These are phyloP conservation scores for Turnera subulata DNA, from an alignment of 345 rosid genomes.

Conservation along the genomic window DNA sequence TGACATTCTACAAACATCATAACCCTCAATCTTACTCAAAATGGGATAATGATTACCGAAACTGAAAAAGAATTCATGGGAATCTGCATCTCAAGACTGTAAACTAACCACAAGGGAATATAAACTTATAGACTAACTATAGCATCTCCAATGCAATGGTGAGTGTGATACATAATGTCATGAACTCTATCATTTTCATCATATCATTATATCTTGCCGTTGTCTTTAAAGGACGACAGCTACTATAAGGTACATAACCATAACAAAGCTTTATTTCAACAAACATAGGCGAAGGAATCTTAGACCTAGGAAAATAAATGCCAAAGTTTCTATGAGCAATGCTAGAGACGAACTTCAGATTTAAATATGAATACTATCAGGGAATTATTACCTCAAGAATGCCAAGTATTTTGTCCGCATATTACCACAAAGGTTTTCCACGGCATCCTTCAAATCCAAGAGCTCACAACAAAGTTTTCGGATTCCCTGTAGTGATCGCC, in stretches of 20 bases:
- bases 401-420: conserved; percentile 72
- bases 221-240: no score
- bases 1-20: conserved; percentile 54
- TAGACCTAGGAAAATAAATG: neutral
- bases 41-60: neutral
- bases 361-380: neutral
- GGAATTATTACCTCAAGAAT: conserved; percentile 66
- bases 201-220: no score
- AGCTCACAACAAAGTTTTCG: conserved; percentile 93
- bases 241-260: no score
- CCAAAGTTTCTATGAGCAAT: neutral
- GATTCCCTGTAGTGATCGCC: conserved; percentile 62
- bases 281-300: no score
- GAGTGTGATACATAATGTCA: no score
- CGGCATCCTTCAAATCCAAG: conserved; percentile 94
- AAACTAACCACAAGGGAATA: neutral
- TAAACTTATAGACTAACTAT: no score
- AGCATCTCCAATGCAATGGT: no score
- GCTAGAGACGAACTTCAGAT: neutral
- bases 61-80: neutral
- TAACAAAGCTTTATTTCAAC: no score
- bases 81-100: neutral
- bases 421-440: conserved; percentile 81
- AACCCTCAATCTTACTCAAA: conserved; percentile 4
- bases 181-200: no score